Evolutionary conservation across 2,329 filamentous ascomycete genomes (phyloP).

Genomic region (Colletotrichum sp.): DNA sequence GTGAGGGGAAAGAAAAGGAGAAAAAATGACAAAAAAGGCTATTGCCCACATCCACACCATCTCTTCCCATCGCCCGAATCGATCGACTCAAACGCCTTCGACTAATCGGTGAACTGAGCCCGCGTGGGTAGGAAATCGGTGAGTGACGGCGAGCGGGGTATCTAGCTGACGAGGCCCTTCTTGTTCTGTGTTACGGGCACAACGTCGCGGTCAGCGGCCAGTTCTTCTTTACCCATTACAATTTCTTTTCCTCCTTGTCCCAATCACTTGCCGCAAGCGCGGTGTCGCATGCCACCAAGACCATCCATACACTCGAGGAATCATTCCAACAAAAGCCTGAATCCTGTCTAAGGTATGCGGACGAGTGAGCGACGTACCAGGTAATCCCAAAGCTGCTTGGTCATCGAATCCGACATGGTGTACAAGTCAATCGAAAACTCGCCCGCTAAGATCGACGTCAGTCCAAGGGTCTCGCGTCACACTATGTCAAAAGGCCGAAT

Average conservation of each 20-base stretch:
- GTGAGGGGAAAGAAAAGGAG: not conserved
- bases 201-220: slow-evolving; percentile 14
- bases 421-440: slow-evolving; percentile 99
- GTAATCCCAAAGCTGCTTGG: slow-evolving; percentile 97
- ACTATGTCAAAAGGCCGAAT: not conserved
- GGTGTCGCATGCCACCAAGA: not conserved
- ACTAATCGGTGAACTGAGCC: not conserved
- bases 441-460: slow-evolving; percentile 64
- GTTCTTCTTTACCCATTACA: not conserved
- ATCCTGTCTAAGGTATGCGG: not conserved
- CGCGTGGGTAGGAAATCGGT: not conserved
- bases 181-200: slow-evolving; percentile 34
- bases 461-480: slow-evolving; percentile 35
- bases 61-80: not conserved
- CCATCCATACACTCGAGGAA: not conserved
- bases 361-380: slow-evolving; percentile 42
- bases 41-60: not conserved
- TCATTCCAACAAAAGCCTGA: not conserved
- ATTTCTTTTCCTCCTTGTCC: not conserved
- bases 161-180: slow-evolving; percentile 44
- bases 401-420: slow-evolving; percentile 87
- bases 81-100: slow-evolving; percentile 1
- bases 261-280: not conserved
- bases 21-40: not conserved
- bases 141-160: not conserved